Evolutionary conservation across 352 stramenopile species (phyloP), one percentile per base, ranked within the genome.

Genomic region (Phytophthora multivora): DNA sequence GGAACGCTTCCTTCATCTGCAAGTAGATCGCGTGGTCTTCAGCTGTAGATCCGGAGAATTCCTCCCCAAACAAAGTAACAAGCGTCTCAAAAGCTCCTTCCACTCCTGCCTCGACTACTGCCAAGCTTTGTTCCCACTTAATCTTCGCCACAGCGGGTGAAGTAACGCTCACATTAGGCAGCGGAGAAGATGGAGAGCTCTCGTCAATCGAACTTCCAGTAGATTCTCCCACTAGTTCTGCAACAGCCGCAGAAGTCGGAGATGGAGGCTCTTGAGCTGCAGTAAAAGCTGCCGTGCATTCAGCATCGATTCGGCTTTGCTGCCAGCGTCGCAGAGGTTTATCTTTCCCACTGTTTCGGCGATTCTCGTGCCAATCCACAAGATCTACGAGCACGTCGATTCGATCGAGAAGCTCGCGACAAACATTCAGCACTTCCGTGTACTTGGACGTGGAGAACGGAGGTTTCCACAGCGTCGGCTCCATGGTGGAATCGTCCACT

Each of bases 1-100:
- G 80, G 45, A 91, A 91, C 1, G 82, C 82, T 41, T 91, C 79
- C 48, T 89, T 89, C 79, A 91, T 87, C 33, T 91, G 79, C 75
- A 91, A 78, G 46, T 89, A 91, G 19, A 89, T 75, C 2, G 82
- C 79, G 35, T 79, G 86, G 11, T 91, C 73, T 52, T 85, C 77
- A 12, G 66, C 73, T 5, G 83, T 70, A 12, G 73, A 73, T 33
- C 71, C 62, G 1, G 70, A 73, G 51, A 91, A 90, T 12, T 81
- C 62, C 31, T 89, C 75, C 41, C 76, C 75, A 55, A 89, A 91
- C n/a, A 91, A 70, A 8, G 69, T 73, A 15, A 70, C 66, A 1
- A 92, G 59, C 13, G 83, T 90, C 5, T 90, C 83, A 30, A 92
- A 71, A 0, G 77, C 64, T 53, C 86, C 79, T 25, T 72, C 67